Percentiles rank a stretch among this genome's conserved stretches.
phyloP scores from a whole-genome alignment of 208 protist genomes.

The Balamuthia mandrillaris region DNA sequence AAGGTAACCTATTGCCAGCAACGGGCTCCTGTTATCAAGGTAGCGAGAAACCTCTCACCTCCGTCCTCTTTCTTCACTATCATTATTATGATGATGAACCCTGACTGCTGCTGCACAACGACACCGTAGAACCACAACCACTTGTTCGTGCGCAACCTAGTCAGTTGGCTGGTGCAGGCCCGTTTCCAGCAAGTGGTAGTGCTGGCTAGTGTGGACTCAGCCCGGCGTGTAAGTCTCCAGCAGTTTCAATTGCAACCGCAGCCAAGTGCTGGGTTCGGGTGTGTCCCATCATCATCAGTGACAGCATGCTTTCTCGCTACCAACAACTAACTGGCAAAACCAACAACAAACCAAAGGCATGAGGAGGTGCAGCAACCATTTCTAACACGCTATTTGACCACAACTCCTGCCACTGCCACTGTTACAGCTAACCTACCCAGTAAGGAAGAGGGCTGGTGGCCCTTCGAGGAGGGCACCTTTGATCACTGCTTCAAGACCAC shows the following conservation, averaged over 20 bases:
- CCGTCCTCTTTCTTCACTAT: too few species aligned
- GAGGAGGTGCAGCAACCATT: too few species aligned
- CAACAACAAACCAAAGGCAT: too few species aligned
- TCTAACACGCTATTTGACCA: too few species aligned
- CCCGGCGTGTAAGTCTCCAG: neutral
- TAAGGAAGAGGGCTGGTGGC: neutral
- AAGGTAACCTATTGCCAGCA: neutral
- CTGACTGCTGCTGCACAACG: neutral
- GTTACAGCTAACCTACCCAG: too few species aligned
- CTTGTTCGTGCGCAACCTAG: neutral
- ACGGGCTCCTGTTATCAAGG: neutral
- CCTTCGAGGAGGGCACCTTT: conserved; percentile 7
- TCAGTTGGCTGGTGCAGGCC: neutral
- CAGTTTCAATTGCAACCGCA: too few species aligned
- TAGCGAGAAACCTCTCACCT: neutral
- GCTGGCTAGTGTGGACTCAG: neutral
- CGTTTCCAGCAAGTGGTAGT: neutral
- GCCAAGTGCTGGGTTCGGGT: too few species aligned
- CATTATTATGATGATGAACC: neutral
- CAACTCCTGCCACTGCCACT: too few species aligned
- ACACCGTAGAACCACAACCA: neutral
- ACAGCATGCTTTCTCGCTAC: too few species aligned
- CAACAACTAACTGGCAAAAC: too few species aligned
- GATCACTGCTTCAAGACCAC: neutral
- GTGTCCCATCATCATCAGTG: too few species aligned